These are phyloP conservation scores for Lactarius vividus DNA, from an alignment of 768 basidiomycete species.

Conservation along the genomic window DNA sequence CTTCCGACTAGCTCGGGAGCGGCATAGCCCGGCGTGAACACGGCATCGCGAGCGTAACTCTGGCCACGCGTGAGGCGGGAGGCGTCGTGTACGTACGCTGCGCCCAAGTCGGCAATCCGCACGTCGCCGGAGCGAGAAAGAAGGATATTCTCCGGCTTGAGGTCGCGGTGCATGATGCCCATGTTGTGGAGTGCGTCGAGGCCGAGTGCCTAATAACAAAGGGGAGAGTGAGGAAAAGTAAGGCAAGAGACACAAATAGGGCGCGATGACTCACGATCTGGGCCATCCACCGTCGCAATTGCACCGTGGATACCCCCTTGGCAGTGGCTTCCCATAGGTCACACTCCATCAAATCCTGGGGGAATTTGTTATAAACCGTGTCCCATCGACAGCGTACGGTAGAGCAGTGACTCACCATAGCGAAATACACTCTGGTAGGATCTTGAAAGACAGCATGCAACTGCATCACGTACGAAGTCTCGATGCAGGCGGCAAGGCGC, in stretches of 20 bases:
- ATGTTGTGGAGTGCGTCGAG: slow-evolving; percentile 27
- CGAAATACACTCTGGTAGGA: slow-evolving; percentile 19
- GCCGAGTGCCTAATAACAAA: slow-evolving; percentile 18
- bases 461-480: slow-evolving; percentile 27
- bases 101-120: slow-evolving; percentile 27
- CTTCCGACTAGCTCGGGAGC: slow-evolving; percentile 25
- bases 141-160: slow-evolving; percentile 29
- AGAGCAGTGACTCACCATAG: slow-evolving; percentile 21
- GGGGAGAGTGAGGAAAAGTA: not conserved
- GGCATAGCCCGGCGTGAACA: slow-evolving; percentile 26
- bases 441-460: slow-evolving; percentile 28
- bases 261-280: slow-evolving; percentile 21
- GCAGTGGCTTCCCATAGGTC: slow-evolving; percentile 24
- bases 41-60: slow-evolving; percentile 23
- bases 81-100: slow-evolving; percentile 24
- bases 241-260: not conserved
- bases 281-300: slow-evolving; percentile 25
- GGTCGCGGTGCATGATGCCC: slow-evolving; percentile 29
- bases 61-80: slow-evolving; percentile 22
- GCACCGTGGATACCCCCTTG: slow-evolving; percentile 12
- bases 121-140: slow-evolving; percentile 25
- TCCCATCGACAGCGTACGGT: not conserved
- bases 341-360: slow-evolving; percentile 27
- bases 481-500: slow-evolving; percentile 25
- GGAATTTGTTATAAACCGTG: not conserved